Base-by-base conservation (phyloP, 2,329 filamentous ascomycete genomes). In the Didymella glomerata region DNA sequence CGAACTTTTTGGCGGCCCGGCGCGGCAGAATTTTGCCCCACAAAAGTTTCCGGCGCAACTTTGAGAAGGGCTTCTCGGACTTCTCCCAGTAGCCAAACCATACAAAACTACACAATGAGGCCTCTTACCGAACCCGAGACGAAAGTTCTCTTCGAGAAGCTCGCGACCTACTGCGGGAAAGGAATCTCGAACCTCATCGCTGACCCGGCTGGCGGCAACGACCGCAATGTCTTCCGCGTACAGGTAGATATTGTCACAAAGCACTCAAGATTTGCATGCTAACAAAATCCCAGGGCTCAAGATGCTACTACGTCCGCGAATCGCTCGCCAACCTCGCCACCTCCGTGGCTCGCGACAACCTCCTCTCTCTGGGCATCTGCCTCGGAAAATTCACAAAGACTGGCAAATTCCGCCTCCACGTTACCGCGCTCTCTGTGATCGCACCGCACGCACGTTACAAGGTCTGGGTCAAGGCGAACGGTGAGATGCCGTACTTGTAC, bases 401-500 rank as follows among this genome's bases (percentile, higher is more conserved):
- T 4, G 92, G 93, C 64, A 97, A 98, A 79, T 98, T 99, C 82
- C 84, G 94, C 52, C 84, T 99, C 54, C 93, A 97, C 81, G 91
- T 98, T 74, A 98, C 94, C 1, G 91, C 86, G n/a, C 84, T 99
- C 58, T 90, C 93, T 64, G 86, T 97, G 64, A 90, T 99, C 66
- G 91, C 93, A 57, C 90, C 92, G 66, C 92, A 97, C 77, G 94
- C 94, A 44, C 85, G 95, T 60, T 96, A 97, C 81, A 98, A 98
- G 86, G 88, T 98, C 69, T 98, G 93, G 93, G 89, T 99, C 68
- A 96, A 96, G 80, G 86, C 89, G 60, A 98, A 98, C 79, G 95
- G 95, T 67, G 93, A 96, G 73, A 97, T 97, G 93, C 94, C 95
- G 1, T 98, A 96, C 77, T 81, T 99, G 46, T 99, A 98, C 79